These are phyloP conservation scores for Plasmodium gallinaceum DNA, from an alignment of 169 alveolate genomes.

Conservation along the genomic window DNA sequence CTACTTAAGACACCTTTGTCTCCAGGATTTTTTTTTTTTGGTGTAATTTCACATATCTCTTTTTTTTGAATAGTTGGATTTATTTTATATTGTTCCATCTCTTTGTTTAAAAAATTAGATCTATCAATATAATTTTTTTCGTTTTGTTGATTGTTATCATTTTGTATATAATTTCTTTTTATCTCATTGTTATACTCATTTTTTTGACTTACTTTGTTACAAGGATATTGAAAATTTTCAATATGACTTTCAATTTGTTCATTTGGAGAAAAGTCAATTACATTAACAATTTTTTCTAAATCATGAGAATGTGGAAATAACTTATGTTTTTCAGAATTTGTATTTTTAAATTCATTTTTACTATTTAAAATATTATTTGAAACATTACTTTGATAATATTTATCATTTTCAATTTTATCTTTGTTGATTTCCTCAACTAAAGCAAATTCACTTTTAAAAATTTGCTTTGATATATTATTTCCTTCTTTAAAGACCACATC, in stretches of 20 bases:
- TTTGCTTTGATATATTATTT: background rate
- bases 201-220: background rate
- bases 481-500: background rate
- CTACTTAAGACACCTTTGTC: conserved; percentile 74
- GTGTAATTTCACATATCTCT: conserved; percentile 9
- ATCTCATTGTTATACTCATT: background rate
- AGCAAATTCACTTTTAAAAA: too few relatives aligned
- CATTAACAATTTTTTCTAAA: too few relatives aligned
- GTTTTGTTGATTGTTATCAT: background rate
- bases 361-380: too few relatives aligned
- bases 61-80: conserved; percentile 4
- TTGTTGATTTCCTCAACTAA: too few relatives aligned
- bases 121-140: background rate
- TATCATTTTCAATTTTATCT: too few relatives aligned
- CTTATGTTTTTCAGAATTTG: too few relatives aligned
- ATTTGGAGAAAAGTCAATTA: too few relatives aligned
- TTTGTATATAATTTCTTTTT: background rate
- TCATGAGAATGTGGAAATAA: too few relatives aligned
- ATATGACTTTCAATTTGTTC: too few relatives aligned
- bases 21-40: conserved; percentile 20
- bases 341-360: too few relatives aligned
- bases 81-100: conserved; percentile 5
- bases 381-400: too few relatives aligned
- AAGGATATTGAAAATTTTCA: background rate
- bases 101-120: conserved; percentile 10